Evolutionary conservation across 495 filamentous ascomycete species (phyloP).

Genomic region (Lindgomyces ingoldianus): DNA sequence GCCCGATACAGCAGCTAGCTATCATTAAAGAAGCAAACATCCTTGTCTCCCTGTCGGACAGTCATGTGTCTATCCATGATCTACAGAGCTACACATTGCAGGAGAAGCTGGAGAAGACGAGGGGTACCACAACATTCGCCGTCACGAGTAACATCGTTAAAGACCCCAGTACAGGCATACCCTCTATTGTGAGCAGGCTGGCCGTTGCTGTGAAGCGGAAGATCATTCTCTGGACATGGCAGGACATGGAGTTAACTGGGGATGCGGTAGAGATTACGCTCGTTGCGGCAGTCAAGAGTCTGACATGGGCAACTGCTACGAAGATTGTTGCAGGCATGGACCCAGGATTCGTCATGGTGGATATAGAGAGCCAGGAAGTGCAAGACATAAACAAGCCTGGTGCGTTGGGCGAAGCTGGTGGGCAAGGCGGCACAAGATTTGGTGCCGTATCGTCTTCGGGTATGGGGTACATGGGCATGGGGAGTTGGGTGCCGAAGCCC

Average conservation of each 20-base stretch:
- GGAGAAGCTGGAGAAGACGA: conserved; percentile 77
- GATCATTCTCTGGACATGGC: conserved; percentile 89
- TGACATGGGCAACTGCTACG: conserved; percentile 87
- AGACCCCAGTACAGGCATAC: conserved; percentile 81
- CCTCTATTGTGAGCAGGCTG: conserved; percentile 83
- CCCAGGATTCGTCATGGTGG: conserved; percentile 82
- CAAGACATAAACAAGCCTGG: conserved; percentile 80
- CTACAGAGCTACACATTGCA: conserved; percentile 77
- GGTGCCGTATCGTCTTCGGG: conserved; percentile 68
- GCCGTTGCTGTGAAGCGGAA: conserved; percentile 91
- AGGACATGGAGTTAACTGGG: conserved; percentile 80
- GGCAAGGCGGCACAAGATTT: conserved; percentile 63
- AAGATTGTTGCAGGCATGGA: conserved; percentile 85
- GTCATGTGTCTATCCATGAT: conserved; percentile 83
- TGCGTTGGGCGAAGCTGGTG: conserved; percentile 66
- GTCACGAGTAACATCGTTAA: conserved; percentile 93
- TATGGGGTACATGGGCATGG: conserved; percentile 95
- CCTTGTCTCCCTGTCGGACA: conserved; percentile 86
- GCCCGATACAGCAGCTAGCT: conserved; percentile 87
- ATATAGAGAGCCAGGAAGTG: conserved; percentile 69
- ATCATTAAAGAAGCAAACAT: conserved; percentile 92
- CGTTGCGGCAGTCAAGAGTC: conserved; percentile 73
- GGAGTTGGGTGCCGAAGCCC: conserved; percentile 85
- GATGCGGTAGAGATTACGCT: conserved; percentile 77
- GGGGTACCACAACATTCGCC: conserved; percentile 84